These are phyloP conservation scores for Paecilomyces niveus DNA, from an alignment of 2,329 filamentous ascomycete species.

Conservation along the genomic window DNA sequence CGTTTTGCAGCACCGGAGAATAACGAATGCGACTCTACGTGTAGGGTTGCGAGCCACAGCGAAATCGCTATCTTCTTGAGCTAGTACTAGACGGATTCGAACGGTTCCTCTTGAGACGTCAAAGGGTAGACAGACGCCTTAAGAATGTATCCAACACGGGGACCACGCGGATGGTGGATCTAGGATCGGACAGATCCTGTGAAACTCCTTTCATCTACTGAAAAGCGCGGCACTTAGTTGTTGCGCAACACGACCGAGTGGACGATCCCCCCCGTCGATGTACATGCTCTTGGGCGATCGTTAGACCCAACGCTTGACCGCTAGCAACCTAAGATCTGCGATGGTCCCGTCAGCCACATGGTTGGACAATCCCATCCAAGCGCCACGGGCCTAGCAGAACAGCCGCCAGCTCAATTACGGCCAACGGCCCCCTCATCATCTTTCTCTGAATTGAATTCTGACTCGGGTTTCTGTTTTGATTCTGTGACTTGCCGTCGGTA, in stretches of 20 bases:
- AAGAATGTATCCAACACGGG: neutral
- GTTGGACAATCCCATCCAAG: neutral
- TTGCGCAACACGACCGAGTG: neutral
- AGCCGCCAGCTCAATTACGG: neutral
- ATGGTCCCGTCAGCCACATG: neutral
- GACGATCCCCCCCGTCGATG: neutral
- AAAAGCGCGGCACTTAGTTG: neutral
- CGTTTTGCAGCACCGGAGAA: neutral
- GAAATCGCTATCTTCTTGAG: neutral
- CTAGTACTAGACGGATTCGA: neutral
- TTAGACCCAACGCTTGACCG: neutral
- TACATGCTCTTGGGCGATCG: neutral
- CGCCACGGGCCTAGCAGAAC: neutral
- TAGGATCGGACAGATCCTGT: neutral
- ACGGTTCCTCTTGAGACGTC: neutral
- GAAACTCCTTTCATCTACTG: neutral
- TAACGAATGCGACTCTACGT: neutral
- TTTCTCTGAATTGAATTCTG: neutral
- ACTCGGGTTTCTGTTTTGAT: neutral
- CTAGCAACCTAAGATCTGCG: neutral
- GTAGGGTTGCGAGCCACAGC: neutral
- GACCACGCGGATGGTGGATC: neutral
- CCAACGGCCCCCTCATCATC: neutral
- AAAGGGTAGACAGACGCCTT: neutral
- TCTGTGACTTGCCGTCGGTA: neutral